Evolutionary conservation across 2,329 filamentous ascomycete genomes (phyloP).

Genomic region (Thelonectria olida): DNA sequence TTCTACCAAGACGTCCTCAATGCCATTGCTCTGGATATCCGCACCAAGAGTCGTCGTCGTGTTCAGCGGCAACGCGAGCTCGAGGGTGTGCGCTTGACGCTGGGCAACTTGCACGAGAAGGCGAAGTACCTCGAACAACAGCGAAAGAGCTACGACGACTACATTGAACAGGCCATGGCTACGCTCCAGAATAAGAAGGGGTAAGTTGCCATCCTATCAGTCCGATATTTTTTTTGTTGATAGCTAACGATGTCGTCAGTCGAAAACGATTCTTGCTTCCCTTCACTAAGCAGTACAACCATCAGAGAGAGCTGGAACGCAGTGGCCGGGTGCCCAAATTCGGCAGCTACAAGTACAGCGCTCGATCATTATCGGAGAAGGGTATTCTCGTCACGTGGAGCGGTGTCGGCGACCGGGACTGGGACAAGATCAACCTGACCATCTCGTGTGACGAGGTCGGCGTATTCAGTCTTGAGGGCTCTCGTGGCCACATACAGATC

Average conservation of each 20-base stretch:
- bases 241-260: constrained; percentile 50
- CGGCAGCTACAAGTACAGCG: constrained; percentile 96
- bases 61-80: constrained; percentile 92
- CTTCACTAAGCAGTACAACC: constrained; percentile 98
- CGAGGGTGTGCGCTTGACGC: constrained; percentile 81
- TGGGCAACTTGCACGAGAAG: constrained; percentile 82
- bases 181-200: constrained; percentile 97
- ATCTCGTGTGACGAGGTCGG: constrained; percentile 95
- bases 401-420: constrained; percentile 83
- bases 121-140: constrained; percentile 93
- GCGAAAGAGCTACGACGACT: constrained; percentile 97
- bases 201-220: constrained; percentile 52
- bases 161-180: constrained; percentile 98
- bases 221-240: neutral
- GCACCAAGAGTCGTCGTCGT: constrained; percentile 92
- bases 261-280: constrained; percentile 95
- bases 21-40: constrained; percentile 94
- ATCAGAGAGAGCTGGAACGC: constrained; percentile 93
- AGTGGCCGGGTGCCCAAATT: constrained; percentile 96
- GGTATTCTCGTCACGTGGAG: constrained; percentile 94
- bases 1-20: constrained; percentile 98
- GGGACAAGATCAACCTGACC: constrained; percentile 92
- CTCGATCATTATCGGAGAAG: constrained; percentile 87
- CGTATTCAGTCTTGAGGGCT: constrained; percentile 91
- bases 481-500: constrained; percentile 92